Base-by-base conservation (phyloP, 352 stramenopile genomes). In the Globisporangium middletonii region DNA sequence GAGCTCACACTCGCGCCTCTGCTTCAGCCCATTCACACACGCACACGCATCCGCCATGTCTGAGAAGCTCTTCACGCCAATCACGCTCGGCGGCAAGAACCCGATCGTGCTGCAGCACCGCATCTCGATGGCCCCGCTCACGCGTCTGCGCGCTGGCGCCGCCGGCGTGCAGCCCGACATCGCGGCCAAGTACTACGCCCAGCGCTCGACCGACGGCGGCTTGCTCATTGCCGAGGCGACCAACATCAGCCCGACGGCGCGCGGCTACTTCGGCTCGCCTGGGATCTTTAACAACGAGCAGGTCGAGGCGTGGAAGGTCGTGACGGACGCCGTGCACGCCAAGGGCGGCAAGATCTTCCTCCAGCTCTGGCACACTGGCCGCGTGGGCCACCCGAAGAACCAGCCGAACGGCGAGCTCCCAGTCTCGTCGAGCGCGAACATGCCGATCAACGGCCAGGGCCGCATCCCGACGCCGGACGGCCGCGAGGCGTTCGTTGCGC, bases 321-420 rank as follows among this genome's bases (percentile, higher is more conserved):
- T 85, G 13, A 70, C 50, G 0, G 73, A 89, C 38, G 50, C 62
- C 2, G 82, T 94, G 16, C 85, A 95, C 57, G 64, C 57, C 12
- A 83, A 87, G 42, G 70, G 65, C 38, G 73, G 71, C 41, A 63
- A 67, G 18, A 92, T 93, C 48, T 86, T 75, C 57, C 28, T 72
- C 33, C 84, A 95, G 64, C 59, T 95, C 13, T 93, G 82, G 82
- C 84, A 95, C 60, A 69, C 72, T 15, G 86, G 84, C 16, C 68
- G 83, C 28, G 53, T 68, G 42, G 56, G 70, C 11, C 82, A 95
- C 62, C 66, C 69, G 9, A 65, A 53, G n/a, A 72, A 70, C 52
- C 71, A 83, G 56, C 55, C 58, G 26, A 64, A 62, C 37, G 74
- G 72, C 28, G 53, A 73, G 19, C 43, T 68, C 4, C 69, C 65